phyloP scores from a whole-genome alignment of 2,329 filamentous ascomycete species.

The Sclerotinia trifoliorum region DNA sequence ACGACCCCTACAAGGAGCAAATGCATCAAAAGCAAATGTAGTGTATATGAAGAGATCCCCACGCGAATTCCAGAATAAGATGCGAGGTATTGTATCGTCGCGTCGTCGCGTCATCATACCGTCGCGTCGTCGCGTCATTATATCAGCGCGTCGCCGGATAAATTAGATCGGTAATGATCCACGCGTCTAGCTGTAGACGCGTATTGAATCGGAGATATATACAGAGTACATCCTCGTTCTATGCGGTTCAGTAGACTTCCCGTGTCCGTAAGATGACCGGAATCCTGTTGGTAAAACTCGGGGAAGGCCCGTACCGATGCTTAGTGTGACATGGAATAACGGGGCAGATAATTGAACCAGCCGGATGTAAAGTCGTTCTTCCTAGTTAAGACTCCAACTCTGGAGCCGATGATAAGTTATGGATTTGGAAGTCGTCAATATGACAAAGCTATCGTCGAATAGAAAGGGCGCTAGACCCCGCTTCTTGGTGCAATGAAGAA shows the following conservation, averaged over 20 bases:
- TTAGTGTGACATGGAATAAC: background rate
- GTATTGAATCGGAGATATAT: background rate
- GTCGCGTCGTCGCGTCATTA: too few relatives aligned
- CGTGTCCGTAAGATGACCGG: background rate
- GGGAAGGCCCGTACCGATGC: background rate
- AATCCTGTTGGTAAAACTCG: slow-evolving; percentile 3
- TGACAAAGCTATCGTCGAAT: background rate
- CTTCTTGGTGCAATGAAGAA: slow-evolving; percentile 1
- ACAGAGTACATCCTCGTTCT: background rate
- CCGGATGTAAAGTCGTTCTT: background rate
- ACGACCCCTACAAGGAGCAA: background rate
- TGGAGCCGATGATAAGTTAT: background rate
- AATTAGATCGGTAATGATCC: background rate
- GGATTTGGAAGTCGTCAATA: background rate
- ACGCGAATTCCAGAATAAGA: background rate
- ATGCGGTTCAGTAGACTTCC: background rate
- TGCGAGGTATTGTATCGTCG: too few relatives aligned
- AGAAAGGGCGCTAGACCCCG: background rate
- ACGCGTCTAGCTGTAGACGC: slow-evolving; percentile 3
- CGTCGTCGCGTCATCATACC: too few relatives aligned
- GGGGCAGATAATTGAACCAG: background rate
- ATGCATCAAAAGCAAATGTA: background rate
- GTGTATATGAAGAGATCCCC: slow-evolving; percentile 10
- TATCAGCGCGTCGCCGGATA: too few relatives aligned
- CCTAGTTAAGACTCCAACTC: background rate